Conservation (phyloP, 306 rosid genomes). For the Cucurbita maxima region DNA sequence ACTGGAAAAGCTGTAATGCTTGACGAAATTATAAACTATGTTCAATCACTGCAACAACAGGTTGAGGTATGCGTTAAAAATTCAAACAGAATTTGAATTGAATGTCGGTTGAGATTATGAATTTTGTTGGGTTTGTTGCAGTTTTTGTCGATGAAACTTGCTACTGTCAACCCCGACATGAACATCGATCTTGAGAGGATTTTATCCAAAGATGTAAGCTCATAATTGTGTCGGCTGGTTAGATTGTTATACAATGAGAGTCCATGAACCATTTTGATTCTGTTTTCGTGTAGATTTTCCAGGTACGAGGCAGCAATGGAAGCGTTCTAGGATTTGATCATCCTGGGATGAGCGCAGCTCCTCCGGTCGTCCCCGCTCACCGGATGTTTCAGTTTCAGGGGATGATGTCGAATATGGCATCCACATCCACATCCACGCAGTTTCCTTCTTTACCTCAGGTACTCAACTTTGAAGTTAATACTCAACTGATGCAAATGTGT, state of each 20-base stretch:
- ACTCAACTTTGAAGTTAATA: conserved; percentile 5
- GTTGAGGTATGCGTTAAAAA: conserved; percentile 68
- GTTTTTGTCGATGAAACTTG: conserved; percentile 98
- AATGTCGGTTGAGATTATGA: neutral
- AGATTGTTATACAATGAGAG: neutral
- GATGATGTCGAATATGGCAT: conserved; percentile 34
- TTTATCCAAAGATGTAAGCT: conserved; percentile 85
- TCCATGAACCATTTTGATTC: neutral
- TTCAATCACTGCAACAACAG: conserved; percentile 95
- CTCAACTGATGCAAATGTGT: neutral
- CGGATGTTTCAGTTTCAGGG: conserved; percentile 59
- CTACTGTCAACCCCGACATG: conserved; percentile 89
- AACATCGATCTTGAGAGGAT: conserved; percentile 67
- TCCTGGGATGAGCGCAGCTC: conserved; percentile 48
- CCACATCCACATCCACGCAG: conserved; percentile 25
- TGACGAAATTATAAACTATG: conserved; percentile 95
- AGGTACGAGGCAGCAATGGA: conserved; percentile 40
- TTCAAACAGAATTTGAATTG: neutral
- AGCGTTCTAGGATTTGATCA: conserved; percentile 38
- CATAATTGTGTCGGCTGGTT: neutral
- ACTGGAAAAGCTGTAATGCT: conserved; percentile 99
- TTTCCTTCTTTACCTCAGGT: conserved; percentile 74
- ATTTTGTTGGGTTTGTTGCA: conserved; percentile 18
- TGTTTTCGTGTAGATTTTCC: conserved; percentile 41
- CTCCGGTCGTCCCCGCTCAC: conserved; percentile 35